Evolutionary conservation across 2,329 filamentous ascomycete genomes (phyloP).

Genomic region (Fusarium bulbicola): DNA sequence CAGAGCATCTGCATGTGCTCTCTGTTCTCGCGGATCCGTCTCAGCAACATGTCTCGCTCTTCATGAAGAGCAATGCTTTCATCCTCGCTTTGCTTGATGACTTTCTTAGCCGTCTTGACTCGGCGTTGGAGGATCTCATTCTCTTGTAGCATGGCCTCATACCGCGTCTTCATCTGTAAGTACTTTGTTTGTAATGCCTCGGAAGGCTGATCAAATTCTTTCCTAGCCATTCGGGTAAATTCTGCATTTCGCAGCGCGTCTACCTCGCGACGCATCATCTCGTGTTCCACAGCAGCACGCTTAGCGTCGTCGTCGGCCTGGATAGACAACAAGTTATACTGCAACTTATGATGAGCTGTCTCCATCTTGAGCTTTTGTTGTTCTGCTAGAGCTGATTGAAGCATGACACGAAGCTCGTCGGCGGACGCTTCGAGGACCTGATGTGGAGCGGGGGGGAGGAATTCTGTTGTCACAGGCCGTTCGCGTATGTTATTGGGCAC

Average conservation of each 20-base stretch:
- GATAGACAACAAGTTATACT: conserved; percentile 84
- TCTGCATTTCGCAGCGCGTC: conserved; percentile 82
- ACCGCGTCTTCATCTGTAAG: conserved; percentile 71
- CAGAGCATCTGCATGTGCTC: conserved; percentile 85
- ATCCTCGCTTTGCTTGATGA: conserved; percentile 81
- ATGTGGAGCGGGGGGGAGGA: conserved; percentile 56
- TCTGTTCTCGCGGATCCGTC: conserved; percentile 87
- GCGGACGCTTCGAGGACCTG: conserved; percentile 62
- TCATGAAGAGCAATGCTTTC: conserved; percentile 76
- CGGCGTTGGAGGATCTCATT: conserved; percentile 71
- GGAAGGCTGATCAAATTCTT: conserved; percentile 60
- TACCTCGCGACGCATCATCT: conserved; percentile 88
- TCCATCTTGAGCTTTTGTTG: conserved; percentile 77
- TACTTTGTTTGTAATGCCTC: conserved; percentile 65
- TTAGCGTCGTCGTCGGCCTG: conserved; percentile 87
- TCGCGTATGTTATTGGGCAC: conserved; percentile 49
- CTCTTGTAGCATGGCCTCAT: conserved; percentile 72
- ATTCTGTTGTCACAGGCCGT: conserved; percentile 50
- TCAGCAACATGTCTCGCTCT: conserved; percentile 79
- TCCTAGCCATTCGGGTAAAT: conserved; percentile 69
- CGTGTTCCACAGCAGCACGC: conserved; percentile 88
- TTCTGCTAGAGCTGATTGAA: conserved; percentile 64
- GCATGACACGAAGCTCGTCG: conserved; percentile 66
- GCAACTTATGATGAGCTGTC: conserved; percentile 88
- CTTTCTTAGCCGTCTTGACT: conserved; percentile 76